Evolutionary conservation across 2,329 filamentous ascomycete genomes (phyloP).

Genomic region (Aspergillus thermomutatus): DNA sequence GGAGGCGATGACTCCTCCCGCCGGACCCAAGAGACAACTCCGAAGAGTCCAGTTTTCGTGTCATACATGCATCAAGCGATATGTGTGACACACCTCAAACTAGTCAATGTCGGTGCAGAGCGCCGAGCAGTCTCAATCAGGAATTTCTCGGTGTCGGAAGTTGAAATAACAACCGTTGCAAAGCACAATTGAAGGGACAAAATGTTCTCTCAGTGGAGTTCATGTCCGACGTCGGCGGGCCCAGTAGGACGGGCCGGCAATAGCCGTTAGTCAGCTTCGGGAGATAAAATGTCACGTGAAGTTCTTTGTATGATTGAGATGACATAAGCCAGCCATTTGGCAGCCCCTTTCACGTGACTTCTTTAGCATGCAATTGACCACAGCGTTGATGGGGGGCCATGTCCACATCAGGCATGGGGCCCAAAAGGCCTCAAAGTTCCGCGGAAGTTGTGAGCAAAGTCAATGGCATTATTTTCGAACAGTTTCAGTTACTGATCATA

Average conservation of each 20-base stretch:
- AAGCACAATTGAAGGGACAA: neutral
- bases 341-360: constrained; percentile 2
- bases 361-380: neutral
- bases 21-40: constrained; percentile 28
- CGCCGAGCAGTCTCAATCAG: neutral
- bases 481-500: neutral
- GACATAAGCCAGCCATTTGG: neutral
- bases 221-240: neutral
- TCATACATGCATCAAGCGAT: neutral
- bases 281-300: neutral
- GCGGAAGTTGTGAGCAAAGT: neutral
- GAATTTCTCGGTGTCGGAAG: neutral
- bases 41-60: constrained; percentile 11
- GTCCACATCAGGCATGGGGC: neutral
- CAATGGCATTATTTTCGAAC: neutral
- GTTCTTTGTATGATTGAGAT: neutral
- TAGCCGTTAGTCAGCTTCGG: neutral
- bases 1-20: constrained; percentile 20
- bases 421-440: neutral
- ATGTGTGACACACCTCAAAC: neutral
- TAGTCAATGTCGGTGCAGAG: neutral
- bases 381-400: neutral
- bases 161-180: neutral
- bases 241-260: neutral
- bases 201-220: neutral